Evolutionary conservation across 371 early-diverging fungal genomes (phyloP), one percentile per base, ranked within the genome.

Genomic region (Choanephora cucurbitarum): DNA sequence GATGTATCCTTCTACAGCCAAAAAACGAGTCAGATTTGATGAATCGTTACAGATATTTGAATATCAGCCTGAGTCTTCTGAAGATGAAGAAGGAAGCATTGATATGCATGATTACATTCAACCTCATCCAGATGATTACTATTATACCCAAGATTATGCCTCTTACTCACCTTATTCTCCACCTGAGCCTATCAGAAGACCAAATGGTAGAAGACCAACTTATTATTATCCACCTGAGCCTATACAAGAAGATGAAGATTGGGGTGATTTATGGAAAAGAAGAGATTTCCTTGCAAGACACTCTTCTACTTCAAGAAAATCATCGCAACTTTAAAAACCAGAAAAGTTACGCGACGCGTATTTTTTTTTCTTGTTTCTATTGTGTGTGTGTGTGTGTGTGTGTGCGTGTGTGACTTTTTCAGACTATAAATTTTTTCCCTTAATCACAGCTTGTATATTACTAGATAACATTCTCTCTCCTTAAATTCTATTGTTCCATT

Each of bases 1-100:
- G 5, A 4, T n/a, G 18, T 33, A 17, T 19, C 44, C 34, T 13
- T 46, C 18, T 5, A 60, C 39, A 37, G 5, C 44, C 33, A 62
- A 52, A 22, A 64, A 64, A 43, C 50, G 45, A 43, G 64, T 64
- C 4, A 7, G 40, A 14, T 64, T 64, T 64, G 55, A 49, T 10
- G 50, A 54, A 15, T n/a, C 32, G 2, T 42, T 33, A 9, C 44
- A 28, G n/a, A 7, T 51, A 5, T 31, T 45, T 55, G 14, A 17
- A 28, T 52, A 52, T 31, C 52, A 64, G 6, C 31, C 22, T 1
- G 22, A 21, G 17, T 33, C 44, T n/a, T 18, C 21, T 9, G 64
- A 59, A 31, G 59, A 58, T 3, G 64, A 64, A 5, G 45, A 53
- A 41, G 17, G 24, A 13, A 24, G 28, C 7, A 28, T 28, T 28